phyloP scores from a whole-genome alignment of 129 eudicot species.

The Saussurea involucrata region DNA sequence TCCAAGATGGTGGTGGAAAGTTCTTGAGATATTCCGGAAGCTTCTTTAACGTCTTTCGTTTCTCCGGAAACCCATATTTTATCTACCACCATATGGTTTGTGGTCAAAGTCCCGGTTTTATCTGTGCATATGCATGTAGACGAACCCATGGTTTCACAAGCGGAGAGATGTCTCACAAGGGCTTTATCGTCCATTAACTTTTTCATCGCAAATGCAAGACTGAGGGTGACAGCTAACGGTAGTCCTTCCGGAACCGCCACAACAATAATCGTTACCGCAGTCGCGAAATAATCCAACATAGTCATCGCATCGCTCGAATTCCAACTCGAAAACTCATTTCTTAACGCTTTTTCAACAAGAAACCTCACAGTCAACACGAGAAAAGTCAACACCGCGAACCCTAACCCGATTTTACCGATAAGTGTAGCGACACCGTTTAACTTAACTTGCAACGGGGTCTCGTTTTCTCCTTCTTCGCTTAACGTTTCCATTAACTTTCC shows the following conservation, averaged over 20 bases:
- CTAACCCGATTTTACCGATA: conserved; percentile 78
- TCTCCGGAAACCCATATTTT: conserved; percentile 70
- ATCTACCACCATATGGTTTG: conserved; percentile 84
- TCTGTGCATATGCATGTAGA: conserved; percentile 83
- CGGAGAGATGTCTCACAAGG: conserved; percentile 81
- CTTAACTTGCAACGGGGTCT: conserved; percentile 96
- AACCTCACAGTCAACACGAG: conserved; percentile 56
- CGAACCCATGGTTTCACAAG: conserved; percentile 99
- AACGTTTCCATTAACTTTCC: conserved; percentile 89
- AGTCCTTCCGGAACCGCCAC: conserved; percentile 98
- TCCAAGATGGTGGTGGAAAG: conserved; percentile 51
- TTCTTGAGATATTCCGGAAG: conserved; percentile 31
- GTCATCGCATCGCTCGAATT: conserved; percentile 62
- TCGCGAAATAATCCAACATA: conserved; percentile 75
- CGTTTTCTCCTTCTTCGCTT: conserved; percentile 79
- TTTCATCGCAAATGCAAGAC: conserved; percentile 98
- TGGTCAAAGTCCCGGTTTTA: conserved; percentile 91
- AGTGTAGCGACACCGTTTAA: conserved; percentile 93
- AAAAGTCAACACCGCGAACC: conserved; percentile 75
- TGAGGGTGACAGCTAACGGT: conserved; percentile 88
- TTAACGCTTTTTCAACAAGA: conserved; percentile 53
- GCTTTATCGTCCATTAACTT: conserved; percentile 77
- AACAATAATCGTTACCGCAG: conserved; percentile 85
- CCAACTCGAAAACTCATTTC: conserved; percentile 65
- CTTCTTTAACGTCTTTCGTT: conserved; percentile 33